Base-by-base conservation (phyloP, 2,329 filamentous ascomycete species). In the Alternaria consortialis region DNA sequence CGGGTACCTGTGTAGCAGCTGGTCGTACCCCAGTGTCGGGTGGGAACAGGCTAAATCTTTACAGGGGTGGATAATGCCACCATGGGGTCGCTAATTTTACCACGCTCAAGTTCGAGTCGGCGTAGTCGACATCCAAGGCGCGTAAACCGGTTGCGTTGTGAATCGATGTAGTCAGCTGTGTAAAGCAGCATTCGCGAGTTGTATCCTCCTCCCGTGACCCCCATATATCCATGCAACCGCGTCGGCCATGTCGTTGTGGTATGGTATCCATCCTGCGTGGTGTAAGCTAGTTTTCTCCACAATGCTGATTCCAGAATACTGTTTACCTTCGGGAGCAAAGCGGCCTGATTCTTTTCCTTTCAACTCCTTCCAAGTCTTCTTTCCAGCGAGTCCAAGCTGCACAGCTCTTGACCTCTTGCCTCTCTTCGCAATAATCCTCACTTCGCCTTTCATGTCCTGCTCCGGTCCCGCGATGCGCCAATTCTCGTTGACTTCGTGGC, bases 191-290 rank as follows among this genome's bases (percentile, higher is more conserved):
- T 72, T 67, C 13, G 76, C 75, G 20, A 77, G 61, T 42, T 75
- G 69, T 66, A 73, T 73, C 25, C 76, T 64, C 47, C 73, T 63
- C 3, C 72, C 70, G 65, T 70, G 75, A 8, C 75, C 76, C 6
- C 75, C 75, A 53, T 78, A 78, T 12, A 78, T 65, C 76, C 76
- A 78, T 2, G 72, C 73, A 27, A 74, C 68, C 12, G 75, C 74
- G 57, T 78, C 76, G 5, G 75, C 73, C 73, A 74, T 76, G 52
- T 78, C 73, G 51, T 77, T 69, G 53, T 76, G 66, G 46, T 77
- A 77, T 1, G 76, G 75, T 11, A 42, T 66, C 75, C 75, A 78
- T 57, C 71, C 76, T 77, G 50, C 17, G 17, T 1, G 29, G 27
- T 15, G 29, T 68, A 29, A 68, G 59, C 13, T n/a, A 43, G 1